phyloP scores from a whole-genome alignment of 306 rosid species.

The Hippophae tibetana region DNA sequence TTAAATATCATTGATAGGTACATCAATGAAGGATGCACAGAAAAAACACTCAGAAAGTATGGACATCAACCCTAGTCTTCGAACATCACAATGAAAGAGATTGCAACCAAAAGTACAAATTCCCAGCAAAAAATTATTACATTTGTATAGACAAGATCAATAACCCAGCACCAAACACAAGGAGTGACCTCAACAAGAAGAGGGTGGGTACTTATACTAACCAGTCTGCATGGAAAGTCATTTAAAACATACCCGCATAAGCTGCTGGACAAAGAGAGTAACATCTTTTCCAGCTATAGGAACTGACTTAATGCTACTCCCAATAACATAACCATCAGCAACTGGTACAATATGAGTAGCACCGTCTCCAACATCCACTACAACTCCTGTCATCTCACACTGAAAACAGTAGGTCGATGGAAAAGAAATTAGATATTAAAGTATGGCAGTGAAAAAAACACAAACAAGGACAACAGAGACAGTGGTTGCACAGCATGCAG shows the following conservation, averaged over 20 bases:
- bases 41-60: too few relatives aligned
- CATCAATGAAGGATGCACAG: too few relatives aligned
- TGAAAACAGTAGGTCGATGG: slow-evolving; percentile 46
- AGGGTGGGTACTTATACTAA: neutral
- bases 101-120: too few relatives aligned
- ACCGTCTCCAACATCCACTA: slow-evolving; percentile 95
- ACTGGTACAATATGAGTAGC: slow-evolving; percentile 93
- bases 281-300: slow-evolving; percentile 93
- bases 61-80: too few relatives aligned
- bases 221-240: slow-evolving; percentile 3
- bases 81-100: too few relatives aligned
- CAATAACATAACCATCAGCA: slow-evolving; percentile 98
- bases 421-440: slow-evolving; percentile 10
- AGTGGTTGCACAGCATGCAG: neutral
- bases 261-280: slow-evolving; percentile 91
- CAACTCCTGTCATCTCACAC: slow-evolving; percentile 99
- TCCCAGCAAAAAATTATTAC: too few relatives aligned
- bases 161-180: too few relatives aligned
- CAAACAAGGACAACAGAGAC: neutral
- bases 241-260: slow-evolving; percentile 69
- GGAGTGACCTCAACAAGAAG: neutral
- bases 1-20: too few relatives aligned
- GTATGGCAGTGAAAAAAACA: neutral
- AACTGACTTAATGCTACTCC: slow-evolving; percentile 90
- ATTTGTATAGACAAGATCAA: too few relatives aligned